Percentiles rank a stretch among this genome's conserved stretches.
These are phyloP conservation scores for Plasmodium coatneyi DNA, from an alignment of 169 alveolate species.

Conservation along the genomic window DNA sequence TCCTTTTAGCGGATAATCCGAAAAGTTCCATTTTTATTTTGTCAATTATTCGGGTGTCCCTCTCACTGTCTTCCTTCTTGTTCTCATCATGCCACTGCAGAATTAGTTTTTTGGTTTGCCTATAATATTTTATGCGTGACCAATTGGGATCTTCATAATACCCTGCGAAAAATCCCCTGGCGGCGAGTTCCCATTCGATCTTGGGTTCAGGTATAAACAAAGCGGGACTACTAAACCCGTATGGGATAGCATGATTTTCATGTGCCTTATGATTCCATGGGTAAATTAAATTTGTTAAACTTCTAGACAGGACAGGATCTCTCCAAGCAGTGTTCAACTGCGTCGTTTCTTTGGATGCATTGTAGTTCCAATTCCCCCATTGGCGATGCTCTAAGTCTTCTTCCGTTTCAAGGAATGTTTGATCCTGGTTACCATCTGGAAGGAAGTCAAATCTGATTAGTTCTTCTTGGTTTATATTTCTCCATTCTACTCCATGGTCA, in stretches of 20 bases:
- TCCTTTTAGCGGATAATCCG: conserved; percentile 49
- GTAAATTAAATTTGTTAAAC: conserved; percentile 50
- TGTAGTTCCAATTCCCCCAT: conserved; percentile 86
- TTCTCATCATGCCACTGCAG: conserved; percentile 45
- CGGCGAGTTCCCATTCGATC: conserved; percentile 81
- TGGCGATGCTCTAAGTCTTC: conserved; percentile 83
- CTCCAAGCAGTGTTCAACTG: conserved; percentile 73
- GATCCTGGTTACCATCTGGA: conserved; percentile 85
- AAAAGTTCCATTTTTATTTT: conserved; percentile 41
- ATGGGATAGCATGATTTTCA: conserved; percentile 61
- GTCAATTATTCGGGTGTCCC: background rate
- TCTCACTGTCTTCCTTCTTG: background rate
- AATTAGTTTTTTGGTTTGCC: conserved; percentile 31
- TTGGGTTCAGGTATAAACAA: conserved; percentile 80
- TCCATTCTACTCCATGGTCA: conserved; percentile 84
- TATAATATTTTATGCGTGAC: conserved; percentile 49
- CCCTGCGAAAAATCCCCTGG: conserved; percentile 82
- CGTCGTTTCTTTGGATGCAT: conserved; percentile 50
- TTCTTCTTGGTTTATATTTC: conserved; percentile 77
- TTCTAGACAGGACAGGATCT: conserved; percentile 69
- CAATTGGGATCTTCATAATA: conserved; percentile 77
- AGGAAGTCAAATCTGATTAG: conserved; percentile 77
- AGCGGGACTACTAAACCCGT: conserved; percentile 50
- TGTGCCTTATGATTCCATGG: conserved; percentile 74
- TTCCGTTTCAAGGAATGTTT: conserved; percentile 81